Conservation (phyloP, 139 green algal species). For the Picochlorum sp. region DNA sequence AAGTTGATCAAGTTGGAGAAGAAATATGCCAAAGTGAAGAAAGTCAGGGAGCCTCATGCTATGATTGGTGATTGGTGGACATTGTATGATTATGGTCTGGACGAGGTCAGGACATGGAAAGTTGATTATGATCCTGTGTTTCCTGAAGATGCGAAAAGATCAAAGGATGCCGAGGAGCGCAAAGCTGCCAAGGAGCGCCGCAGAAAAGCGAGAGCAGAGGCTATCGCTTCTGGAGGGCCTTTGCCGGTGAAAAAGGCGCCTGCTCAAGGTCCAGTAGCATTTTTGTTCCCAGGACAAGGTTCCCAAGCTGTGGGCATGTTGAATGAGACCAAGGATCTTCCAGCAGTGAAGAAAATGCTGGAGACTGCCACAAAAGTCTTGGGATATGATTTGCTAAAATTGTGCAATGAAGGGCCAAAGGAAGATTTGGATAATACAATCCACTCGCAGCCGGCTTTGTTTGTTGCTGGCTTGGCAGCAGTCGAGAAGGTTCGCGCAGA, state of each 20-base stretch:
- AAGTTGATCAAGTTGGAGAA: slow-evolving; percentile 60
- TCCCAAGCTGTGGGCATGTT: slow-evolving; percentile 48
- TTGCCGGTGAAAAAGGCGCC: slow-evolving; percentile 3
- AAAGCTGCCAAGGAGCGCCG: slow-evolving; percentile 24
- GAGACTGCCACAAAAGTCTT: slow-evolving; percentile 61
- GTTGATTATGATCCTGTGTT: slow-evolving; percentile 65
- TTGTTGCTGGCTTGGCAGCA: slow-evolving; percentile 78
- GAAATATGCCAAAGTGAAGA: slow-evolving; percentile 59
- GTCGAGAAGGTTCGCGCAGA: slow-evolving; percentile 55
- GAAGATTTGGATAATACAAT: slow-evolving; percentile 77
- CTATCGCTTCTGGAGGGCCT: neutral
- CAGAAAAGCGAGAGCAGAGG: slow-evolving; percentile 18
- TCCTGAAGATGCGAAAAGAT: slow-evolving; percentile 55
- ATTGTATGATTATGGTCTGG: slow-evolving; percentile 88
- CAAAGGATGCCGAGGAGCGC: slow-evolving; percentile 26
- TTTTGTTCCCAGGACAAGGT: slow-evolving; percentile 87
- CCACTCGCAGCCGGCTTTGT: slow-evolving; percentile 68
- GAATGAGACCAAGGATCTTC: slow-evolving; percentile 48
- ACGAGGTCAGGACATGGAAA: slow-evolving; percentile 62
- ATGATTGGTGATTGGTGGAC: slow-evolving; percentile 84
- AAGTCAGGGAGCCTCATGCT: slow-evolving; percentile 59
- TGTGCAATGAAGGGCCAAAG: slow-evolving; percentile 66
- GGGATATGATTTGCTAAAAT: slow-evolving; percentile 77
- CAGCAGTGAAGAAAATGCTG: slow-evolving; percentile 75
- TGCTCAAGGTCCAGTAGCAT: slow-evolving; percentile 39